Evolutionary conservation across 1,284 basidiomycete genomes (phyloP), one percentile per base, ranked within the genome.

Genomic region (Microstroma glucosiphilum): DNA sequence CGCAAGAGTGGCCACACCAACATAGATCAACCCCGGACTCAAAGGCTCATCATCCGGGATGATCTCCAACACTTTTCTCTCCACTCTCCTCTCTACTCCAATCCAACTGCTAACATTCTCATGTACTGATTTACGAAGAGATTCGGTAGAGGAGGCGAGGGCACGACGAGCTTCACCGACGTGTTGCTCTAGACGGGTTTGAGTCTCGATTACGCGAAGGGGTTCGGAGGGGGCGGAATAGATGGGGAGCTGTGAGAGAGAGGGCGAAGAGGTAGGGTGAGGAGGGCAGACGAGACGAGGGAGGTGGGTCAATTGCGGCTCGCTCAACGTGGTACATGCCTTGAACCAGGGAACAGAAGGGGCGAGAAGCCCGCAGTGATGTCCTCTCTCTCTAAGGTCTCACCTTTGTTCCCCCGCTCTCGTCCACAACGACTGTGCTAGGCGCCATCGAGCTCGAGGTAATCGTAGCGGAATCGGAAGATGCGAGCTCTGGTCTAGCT

Each of bases 1-100:
- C 0, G 89, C 89, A 55, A 96, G 86, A 2, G 90, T 87, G 1
- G 90, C 87, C 46, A 96, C 86, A 56, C 91, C 90, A 60, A 91
- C 87, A 49, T 78, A 78, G 41, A 78, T 68, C n/a, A 73, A 61
- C 19, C 89, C 90, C 0, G 92, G 92, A 6, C 88, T 92, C 43
- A 96, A 84, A 0, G 87, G 83, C 81, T 96, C 92, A 58, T 88
- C 83, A 57, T 23, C 13, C 12, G 56, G 30, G 1, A 54, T 15
- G 12, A 55, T 40, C 13, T 57, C 48, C 26, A 51, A 26, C 58
- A 48, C 58, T 7, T 40, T 17, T 48, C 57, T 30, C 40, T 63
- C 61, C 13, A 63, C 61, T 21, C 61, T 41, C 9, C 51, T 23
- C 40, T 63, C 61, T 1, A 63, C 61, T 15, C 60, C 58, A 42